These are phyloP conservation scores for Leptographium radiaticola DNA, from an alignment of 2,329 filamentous ascomycete genomes.

Conservation along the genomic window DNA sequence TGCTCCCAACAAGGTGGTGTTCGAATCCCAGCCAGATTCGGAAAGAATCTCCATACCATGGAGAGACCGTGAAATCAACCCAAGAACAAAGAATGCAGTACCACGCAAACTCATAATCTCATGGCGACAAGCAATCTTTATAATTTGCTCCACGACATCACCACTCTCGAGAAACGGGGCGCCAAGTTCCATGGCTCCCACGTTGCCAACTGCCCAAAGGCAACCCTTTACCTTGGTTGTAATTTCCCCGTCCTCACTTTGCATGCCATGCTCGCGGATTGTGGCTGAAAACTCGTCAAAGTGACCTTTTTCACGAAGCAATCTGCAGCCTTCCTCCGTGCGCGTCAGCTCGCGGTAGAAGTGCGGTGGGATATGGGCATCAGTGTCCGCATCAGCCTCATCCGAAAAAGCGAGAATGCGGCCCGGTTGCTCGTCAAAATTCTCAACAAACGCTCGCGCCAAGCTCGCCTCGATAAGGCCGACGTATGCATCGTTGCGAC, in stretches of 20 bases:
- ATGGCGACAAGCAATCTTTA: constrained; percentile 76
- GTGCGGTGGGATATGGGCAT: constrained; percentile 74
- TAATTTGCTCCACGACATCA: constrained; percentile 76
- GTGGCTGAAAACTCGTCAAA: constrained; percentile 88
- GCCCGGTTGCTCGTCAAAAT: constrained; percentile 39
- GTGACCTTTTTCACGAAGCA: constrained; percentile 85
- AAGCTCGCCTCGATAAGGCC: constrained; percentile 90
- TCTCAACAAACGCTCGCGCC: constrained; percentile 46
- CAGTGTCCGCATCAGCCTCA: constrained; percentile 38
- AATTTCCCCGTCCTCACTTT: constrained; percentile 71
- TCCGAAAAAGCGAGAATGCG: constrained; percentile 47
- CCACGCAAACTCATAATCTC: constrained; percentile 87
- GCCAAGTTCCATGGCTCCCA: constrained; percentile 94
- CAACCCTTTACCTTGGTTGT: constrained; percentile 93
- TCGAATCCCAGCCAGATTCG: constrained; percentile 86
- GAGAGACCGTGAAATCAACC: constrained; percentile 79
- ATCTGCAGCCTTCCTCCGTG: constrained; percentile 80
- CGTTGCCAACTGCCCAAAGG: constrained; percentile 94
- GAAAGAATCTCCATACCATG: constrained; percentile 87
- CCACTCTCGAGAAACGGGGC: constrained; percentile 85
- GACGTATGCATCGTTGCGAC: constrained; percentile 93
- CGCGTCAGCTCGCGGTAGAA: constrained; percentile 94
- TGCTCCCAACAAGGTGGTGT: constrained; percentile 67
- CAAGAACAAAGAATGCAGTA: constrained; percentile 92
- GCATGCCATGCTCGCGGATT: constrained; percentile 76